Percentiles rank a stretch among this genome's conserved stretches.
Conservation (phyloP, 345 rosid genomes). For the Crucihimalaya himalaica region DNA sequence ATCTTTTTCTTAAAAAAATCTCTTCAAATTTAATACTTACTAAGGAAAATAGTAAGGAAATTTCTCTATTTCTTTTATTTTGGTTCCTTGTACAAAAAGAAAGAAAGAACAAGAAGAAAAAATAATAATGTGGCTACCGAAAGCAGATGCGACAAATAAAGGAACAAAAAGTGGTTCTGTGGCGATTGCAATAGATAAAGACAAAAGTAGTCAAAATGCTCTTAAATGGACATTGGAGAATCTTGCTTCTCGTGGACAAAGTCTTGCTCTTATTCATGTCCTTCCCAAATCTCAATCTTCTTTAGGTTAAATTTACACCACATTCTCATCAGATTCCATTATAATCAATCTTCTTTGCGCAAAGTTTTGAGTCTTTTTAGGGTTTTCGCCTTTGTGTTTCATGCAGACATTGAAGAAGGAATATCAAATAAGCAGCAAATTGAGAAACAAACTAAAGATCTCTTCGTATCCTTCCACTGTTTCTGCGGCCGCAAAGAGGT, state of each 20-base stretch:
- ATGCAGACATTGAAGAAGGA: conserved; percentile 43
- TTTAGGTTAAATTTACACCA: conserved; percentile 12
- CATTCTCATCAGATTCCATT: neutral
- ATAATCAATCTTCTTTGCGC: neutral
- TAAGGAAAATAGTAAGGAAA: conserved; percentile 8
- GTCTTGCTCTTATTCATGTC: conserved; percentile 77
- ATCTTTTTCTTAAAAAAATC: neutral
- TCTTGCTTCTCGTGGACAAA: conserved; percentile 67
- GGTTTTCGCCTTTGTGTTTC: neutral
- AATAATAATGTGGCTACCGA: conserved; percentile 48
- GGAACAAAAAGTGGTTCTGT: conserved; percentile 53
- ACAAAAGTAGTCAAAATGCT: conserved; percentile 80
- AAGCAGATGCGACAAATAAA: conserved; percentile 38
- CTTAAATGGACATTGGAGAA: conserved; percentile 77
- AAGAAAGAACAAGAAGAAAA: neutral
- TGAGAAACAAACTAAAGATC: conserved; percentile 65
- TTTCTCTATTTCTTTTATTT: conserved; percentile 4
- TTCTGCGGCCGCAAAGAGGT: conserved; percentile 88
- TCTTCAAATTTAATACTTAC: conserved; percentile 12
- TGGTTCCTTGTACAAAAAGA: neutral
- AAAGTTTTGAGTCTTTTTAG: conserved; percentile 8
- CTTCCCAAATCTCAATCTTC: conserved; percentile 39
- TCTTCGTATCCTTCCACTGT: conserved; percentile 80
- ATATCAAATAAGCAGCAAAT: conserved; percentile 36
- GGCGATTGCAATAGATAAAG: conserved; percentile 80